A percentile compares a stretch with the other conserved stretches of the same genome.
These are phyloP conservation scores for Pseudocercospora fijiensis DNA, from an alignment of 2,329 filamentous ascomycete species.

Conservation along the genomic window DNA sequence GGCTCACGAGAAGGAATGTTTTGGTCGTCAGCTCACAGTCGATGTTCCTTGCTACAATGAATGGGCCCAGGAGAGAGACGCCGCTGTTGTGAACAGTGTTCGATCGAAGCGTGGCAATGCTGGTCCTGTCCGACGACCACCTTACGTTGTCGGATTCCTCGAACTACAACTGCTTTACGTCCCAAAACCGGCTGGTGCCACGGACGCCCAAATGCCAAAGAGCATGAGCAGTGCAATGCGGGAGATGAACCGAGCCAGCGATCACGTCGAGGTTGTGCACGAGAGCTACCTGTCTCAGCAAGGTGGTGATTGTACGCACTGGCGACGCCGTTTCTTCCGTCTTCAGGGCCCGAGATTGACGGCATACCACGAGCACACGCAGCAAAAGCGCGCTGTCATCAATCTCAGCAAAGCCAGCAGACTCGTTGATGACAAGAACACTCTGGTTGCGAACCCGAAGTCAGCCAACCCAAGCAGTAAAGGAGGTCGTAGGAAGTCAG, in stretches of 20 bases:
- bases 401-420: conserved; percentile 91
- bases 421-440: conserved; percentile 85
- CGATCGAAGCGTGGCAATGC: conserved; percentile 71
- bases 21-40: conserved; percentile 80
- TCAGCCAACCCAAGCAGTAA: conserved; percentile 60
- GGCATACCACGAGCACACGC: conserved; percentile 91
- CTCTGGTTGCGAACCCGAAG: conserved; percentile 75
- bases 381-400: conserved; percentile 93
- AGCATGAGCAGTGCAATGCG: conserved; percentile 96
- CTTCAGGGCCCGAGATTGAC: conserved; percentile 87
- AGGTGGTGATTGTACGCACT: conserved; percentile 98
- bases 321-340: conserved; percentile 97
- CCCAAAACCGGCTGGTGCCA: conserved; percentile 79
- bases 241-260: conserved; percentile 87
- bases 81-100: conserved; percentile 74
- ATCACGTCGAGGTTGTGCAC: conserved; percentile 68
- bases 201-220: conserved; percentile 97
- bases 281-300: conserved; percentile 94
- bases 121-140: conserved; percentile 73
- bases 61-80: conserved; percentile 84
- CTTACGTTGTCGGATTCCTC: conserved; percentile 95
- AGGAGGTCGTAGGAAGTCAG: conserved; percentile 72
- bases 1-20: conserved; percentile 85
- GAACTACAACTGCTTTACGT: conserved; percentile 94
- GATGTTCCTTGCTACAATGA: conserved; percentile 97